A percentile compares a stretch with the other conserved stretches of the same genome.
Evolutionary conservation across 2,329 filamentous ascomycete genomes (phyloP).

Genomic region (Botryosphaeria dothidea): DNA sequence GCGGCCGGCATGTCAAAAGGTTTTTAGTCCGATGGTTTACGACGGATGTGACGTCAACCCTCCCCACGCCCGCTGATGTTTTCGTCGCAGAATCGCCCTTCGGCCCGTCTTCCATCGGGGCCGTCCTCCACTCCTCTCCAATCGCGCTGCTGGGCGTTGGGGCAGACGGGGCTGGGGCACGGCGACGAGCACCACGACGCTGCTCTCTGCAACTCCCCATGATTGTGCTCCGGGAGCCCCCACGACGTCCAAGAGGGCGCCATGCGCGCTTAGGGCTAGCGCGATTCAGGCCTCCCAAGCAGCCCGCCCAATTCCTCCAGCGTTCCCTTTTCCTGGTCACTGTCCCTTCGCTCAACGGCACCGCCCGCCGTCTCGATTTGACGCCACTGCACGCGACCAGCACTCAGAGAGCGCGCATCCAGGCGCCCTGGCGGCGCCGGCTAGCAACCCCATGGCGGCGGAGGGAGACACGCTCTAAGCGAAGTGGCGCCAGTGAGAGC

Average conservation of each 20-base stretch:
- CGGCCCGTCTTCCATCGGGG: slow-evolving; percentile 4
- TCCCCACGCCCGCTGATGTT: not conserved
- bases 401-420: no score
- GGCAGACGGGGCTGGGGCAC: no score
- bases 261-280: not conserved
- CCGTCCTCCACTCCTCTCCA: not conserved
- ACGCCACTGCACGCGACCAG: not conserved
- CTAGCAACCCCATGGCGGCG: not conserved
- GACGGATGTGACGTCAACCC: slow-evolving; percentile 1
- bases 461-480: not conserved
- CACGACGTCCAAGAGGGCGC: not conserved
- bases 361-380: not conserved
- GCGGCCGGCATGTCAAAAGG: slow-evolving; percentile 5
- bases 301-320: not conserved
- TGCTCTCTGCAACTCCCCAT: not conserved
- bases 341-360: not conserved
- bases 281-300: not conserved
- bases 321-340: not conserved
- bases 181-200: not conserved
- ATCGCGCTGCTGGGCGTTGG: not conserved
- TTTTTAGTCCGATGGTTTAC: slow-evolving; percentile 7
- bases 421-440: no score
- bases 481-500: not conserved
- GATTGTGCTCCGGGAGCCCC: not conserved
- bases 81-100: not conserved